Percentiles rank a stretch among this genome's conserved stretches.
Conservation (phyloP, 805 yeast species). For the Saccharomycopsis sp. region DNA sequence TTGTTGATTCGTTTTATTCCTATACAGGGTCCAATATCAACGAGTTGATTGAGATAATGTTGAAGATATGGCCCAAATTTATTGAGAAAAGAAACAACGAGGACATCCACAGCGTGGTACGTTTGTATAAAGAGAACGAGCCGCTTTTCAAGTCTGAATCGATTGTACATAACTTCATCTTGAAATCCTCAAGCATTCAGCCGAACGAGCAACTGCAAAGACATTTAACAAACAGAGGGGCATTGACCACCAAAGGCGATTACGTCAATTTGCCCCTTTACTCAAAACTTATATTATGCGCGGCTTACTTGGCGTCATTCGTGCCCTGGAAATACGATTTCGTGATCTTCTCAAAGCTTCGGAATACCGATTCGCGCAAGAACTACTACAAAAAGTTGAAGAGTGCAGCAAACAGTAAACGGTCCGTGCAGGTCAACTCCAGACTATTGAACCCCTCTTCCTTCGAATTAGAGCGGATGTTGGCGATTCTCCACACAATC, state of each 20-base stretch:
- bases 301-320: constrained; percentile 40
- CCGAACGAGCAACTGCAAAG: neutral
- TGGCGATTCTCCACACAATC: constrained; percentile 38
- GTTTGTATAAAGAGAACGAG: constrained; percentile 9
- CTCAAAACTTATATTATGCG: constrained; percentile 37
- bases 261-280: constrained; percentile 34
- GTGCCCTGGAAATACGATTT: constrained; percentile 35
- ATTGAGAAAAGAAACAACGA: neutral
- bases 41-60: constrained; percentile 21
- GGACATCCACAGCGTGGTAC: constrained; percentile 8
- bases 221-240: neutral
- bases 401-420: constrained; percentile 1
- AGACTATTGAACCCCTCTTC: constrained; percentile 34
- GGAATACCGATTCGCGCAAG: constrained; percentile 6
- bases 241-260: constrained; percentile 1
- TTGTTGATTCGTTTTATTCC: constrained; percentile 36
- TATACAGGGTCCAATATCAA: constrained; percentile 36
- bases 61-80: constrained; percentile 17
- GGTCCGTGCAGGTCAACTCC: constrained; percentile 24
- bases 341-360: constrained; percentile 34
- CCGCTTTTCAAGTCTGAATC: constrained; percentile 10
- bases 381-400: neutral
- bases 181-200: too few relatives aligned
- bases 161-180: neutral
- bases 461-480: constrained; percentile 39